These are phyloP conservation scores for Penicillium sp. DNA, from an alignment of 2,329 filamentous ascomycete genomes.

Conservation along the genomic window DNA sequence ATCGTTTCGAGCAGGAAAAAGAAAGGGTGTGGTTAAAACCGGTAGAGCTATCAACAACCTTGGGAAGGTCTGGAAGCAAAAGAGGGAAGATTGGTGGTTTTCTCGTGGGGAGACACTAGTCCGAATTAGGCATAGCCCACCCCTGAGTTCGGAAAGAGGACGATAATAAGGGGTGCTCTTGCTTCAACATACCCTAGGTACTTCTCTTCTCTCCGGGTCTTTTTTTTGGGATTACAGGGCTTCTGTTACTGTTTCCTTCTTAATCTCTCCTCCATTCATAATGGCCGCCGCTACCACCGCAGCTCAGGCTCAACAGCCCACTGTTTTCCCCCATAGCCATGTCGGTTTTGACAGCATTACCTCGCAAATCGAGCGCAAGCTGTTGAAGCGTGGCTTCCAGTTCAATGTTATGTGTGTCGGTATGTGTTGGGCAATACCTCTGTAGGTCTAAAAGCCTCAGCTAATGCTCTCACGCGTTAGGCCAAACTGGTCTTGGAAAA, in stretches of 20 bases:
- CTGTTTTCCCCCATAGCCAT: conserved; percentile 88
- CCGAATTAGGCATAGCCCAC: conserved; percentile 30
- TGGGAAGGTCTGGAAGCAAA: conserved; percentile 4
- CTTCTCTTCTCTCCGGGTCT: conserved; percentile 7
- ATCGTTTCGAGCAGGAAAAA: not conserved
- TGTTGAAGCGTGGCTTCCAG: conserved; percentile 98
- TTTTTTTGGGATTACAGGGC: conserved; percentile 4
- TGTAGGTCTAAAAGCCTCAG: not conserved
- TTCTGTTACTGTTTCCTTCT: not conserved
- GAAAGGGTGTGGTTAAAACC: not conserved
- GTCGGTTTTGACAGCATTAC: conserved; percentile 99
- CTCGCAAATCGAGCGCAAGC: conserved; percentile 98
- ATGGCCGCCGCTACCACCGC: conserved; percentile 67
- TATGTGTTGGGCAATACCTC: conserved; percentile 52
- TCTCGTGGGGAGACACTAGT: conserved; percentile 29
- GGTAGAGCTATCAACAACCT: conserved; percentile 2
- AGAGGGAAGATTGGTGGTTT: conserved; percentile 4
- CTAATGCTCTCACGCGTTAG: conserved; percentile 47
- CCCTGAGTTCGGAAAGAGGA: conserved; percentile 34
- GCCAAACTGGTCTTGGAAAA: conserved; percentile 97
- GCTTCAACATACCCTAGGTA: not conserved
- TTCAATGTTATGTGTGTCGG: conserved; percentile 99
- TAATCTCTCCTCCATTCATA: conserved; percentile 34
- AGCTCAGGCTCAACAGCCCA: conserved; percentile 42
- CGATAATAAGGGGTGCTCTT: conserved; percentile 19